These are phyloP conservation scores for Salvia sclarea DNA, from an alignment of 305 asterid genomes.

Conservation along the genomic window DNA sequence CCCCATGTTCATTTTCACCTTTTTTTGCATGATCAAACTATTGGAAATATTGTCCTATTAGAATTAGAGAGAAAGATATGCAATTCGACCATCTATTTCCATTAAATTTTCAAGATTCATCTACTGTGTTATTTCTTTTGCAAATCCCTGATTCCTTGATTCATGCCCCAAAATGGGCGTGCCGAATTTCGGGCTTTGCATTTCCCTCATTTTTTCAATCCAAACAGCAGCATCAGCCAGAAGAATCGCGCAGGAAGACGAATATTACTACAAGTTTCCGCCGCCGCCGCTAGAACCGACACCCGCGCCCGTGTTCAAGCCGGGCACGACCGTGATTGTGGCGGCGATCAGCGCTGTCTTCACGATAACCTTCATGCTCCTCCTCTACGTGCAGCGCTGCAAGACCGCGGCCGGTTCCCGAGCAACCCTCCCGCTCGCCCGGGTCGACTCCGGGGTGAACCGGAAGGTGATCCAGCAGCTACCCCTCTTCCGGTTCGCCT, in stretches of 20 bases:
- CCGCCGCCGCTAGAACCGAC: conserved; percentile 26
- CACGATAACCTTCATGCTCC: conserved; percentile 45
- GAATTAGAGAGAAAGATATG: conserved; percentile 13
- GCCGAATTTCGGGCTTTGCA: conserved; percentile 16
- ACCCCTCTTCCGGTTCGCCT: conserved; percentile 59
- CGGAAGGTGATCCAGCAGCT: conserved; percentile 50
- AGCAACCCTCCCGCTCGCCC: conserved; percentile 1
- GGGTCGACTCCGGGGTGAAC: conserved; percentile 60
- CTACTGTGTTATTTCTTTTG: conserved; percentile 17
- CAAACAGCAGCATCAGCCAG: neutral
- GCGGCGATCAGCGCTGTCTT: conserved; percentile 47
- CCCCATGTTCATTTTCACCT: neutral
- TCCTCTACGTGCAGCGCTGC: conserved; percentile 61
- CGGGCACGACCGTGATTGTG: conserved; percentile 48
- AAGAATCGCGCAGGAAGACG: conserved; percentile 5
- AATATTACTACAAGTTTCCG: conserved; percentile 10
- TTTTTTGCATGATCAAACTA: conserved; percentile 28
- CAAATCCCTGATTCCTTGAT: neutral
- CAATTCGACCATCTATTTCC: conserved; percentile 24
- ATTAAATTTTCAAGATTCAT: neutral
- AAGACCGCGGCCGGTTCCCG: conserved; percentile 20
- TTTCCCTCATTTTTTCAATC: neutral
- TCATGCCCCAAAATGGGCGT: conserved; percentile 38
- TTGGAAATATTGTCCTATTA: neutral
- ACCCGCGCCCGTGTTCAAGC: conserved; percentile 18